phyloP scores from a whole-genome alignment of 2,329 filamentous ascomycete genomes.

The Pyrenochaeta sp. region DNA sequence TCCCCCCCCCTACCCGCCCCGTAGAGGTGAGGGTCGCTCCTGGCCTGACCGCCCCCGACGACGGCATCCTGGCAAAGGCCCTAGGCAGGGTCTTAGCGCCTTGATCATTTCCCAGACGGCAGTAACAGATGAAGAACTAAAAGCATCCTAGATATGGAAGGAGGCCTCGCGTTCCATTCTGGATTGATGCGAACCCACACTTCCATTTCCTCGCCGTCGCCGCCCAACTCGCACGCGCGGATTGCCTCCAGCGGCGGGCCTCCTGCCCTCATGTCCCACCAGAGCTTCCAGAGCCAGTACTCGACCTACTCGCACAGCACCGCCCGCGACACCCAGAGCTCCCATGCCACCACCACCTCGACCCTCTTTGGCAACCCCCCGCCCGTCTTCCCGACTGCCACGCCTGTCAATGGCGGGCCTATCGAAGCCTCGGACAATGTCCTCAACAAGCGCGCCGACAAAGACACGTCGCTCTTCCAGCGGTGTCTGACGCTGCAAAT shows the following conservation, averaged over 20 bases:
- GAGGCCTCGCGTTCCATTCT: constrained; percentile 27
- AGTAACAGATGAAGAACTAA: constrained; percentile 37
- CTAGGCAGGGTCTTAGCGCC: constrained; percentile 10
- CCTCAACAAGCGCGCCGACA: constrained; percentile 95
- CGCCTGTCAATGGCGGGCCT: constrained; percentile 63
- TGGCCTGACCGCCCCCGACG: constrained; percentile 1
- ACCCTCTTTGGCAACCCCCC: constrained; percentile 54
- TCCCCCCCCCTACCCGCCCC: not conserved
- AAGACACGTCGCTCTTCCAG: constrained; percentile 90
- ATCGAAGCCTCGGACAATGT: constrained; percentile 88
- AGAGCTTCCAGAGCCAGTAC: constrained; percentile 58
- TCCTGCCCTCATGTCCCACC: constrained; percentile 53
- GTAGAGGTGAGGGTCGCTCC: not conserved
- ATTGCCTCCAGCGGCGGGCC: constrained; percentile 46
- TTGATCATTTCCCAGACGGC: not conserved
- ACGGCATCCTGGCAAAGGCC: not conserved
- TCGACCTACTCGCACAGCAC: constrained; percentile 58
- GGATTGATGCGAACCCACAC: constrained; percentile 30
- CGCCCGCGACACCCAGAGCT: constrained; percentile 58
- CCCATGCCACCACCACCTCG: constrained; percentile 55
- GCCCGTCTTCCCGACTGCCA: constrained; percentile 42
- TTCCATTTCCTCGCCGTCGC: constrained; percentile 24
- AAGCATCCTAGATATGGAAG: constrained; percentile 40
- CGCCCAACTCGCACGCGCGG: constrained; percentile 40
- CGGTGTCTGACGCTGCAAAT: constrained; percentile 88